Evolutionary conservation across 441 rosid genomes (phyloP).

Genomic region (Corymbia calophylla): DNA sequence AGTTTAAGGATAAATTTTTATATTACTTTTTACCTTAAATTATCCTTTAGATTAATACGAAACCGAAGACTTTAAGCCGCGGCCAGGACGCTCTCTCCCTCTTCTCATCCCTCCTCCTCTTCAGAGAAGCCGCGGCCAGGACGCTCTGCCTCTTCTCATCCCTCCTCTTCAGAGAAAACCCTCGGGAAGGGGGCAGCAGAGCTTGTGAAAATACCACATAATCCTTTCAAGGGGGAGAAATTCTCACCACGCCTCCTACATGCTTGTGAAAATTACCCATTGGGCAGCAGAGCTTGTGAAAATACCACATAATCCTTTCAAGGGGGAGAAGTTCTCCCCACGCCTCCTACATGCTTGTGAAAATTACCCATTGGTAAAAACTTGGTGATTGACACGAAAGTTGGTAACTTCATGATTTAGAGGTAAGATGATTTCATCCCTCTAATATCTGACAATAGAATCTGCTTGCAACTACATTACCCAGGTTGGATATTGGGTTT

Average conservation of each 20-base stretch:
- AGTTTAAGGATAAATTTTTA: too few relatives aligned
- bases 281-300: too few relatives aligned
- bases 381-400: background rate
- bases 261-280: background rate
- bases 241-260: background rate
- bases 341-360: background rate
- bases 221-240: too few relatives aligned
- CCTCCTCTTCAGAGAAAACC: background rate
- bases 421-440: background rate
- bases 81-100: background rate
- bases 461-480: background rate
- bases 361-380: background rate
- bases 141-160: too few relatives aligned
- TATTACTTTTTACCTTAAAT: background rate
- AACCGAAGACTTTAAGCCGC: background rate
- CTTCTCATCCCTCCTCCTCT: background rate
- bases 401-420: background rate
- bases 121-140: background rate
- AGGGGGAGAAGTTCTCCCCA: too few relatives aligned
- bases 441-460: background rate
- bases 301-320: too few relatives aligned
- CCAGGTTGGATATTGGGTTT: background rate
- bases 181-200: background rate
- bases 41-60: background rate
- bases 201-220: background rate